A percentile compares a stretch with the other conserved stretches of the same genome.
Conservation (phyloP, 345 rosid species). For the Gossypioides kirkii region DNA sequence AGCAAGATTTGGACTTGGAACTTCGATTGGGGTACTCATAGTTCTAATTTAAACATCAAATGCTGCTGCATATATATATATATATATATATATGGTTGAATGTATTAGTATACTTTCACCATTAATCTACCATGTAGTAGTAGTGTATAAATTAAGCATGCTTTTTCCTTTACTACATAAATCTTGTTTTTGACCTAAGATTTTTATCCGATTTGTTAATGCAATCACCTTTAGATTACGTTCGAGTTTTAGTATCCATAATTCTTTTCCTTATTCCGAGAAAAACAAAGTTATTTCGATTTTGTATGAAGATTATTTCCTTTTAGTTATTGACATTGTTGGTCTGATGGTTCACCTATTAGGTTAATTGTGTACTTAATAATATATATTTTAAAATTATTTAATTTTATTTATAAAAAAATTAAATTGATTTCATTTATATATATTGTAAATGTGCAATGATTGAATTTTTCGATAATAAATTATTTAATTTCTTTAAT, state of each 20-base stretch:
- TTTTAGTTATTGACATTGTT: not conserved
- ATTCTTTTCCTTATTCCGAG: not conserved
- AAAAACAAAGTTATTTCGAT: not conserved
- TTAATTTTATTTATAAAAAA: no score
- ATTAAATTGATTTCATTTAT: no score
- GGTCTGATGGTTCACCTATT: slow-evolving; percentile 24
- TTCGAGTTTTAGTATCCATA: not conserved
- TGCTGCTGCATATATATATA: not conserved
- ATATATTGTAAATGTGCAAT: no score
- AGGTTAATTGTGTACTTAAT: slow-evolving; percentile 42
- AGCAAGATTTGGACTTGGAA: slow-evolving; percentile 76
- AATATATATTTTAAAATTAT: no score
- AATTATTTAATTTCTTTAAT: no score
- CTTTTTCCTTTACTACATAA: no score
- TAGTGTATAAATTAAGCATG: not conserved
- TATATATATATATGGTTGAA: not conserved
- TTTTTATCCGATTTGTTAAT: not conserved
- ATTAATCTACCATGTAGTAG: not conserved
- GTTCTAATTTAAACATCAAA: slow-evolving; percentile 18
- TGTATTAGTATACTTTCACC: not conserved
- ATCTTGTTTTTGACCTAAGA: not conserved
- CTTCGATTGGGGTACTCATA: slow-evolving; percentile 76
- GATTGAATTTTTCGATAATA: no score
- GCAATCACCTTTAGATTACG: no score
- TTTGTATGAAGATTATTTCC: not conserved